Base-by-base conservation (phyloP, 106 monocot genomes). In the Acanthochlamys bracteata region DNA sequence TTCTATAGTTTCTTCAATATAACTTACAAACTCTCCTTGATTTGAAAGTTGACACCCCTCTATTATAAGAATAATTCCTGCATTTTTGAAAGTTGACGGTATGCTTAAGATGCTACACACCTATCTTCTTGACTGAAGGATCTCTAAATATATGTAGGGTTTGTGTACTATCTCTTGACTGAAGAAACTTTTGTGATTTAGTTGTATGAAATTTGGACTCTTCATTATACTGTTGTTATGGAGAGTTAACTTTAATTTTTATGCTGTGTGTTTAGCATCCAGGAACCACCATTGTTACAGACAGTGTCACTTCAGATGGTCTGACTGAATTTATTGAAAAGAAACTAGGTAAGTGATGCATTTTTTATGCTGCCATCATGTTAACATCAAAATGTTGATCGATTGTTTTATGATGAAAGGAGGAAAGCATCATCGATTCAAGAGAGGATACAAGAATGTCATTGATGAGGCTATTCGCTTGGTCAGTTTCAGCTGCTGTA, bases 231-330 rank as follows among this genome's bases (percentile, higher is more conserved):
- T 33, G 33, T 33, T 33, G 6, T 33, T 3, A 33, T 33, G 33
- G 33, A 33, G 33, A 33, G 33, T 33, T 33, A 33, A 33, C 33
- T 33, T 33, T 33, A 33, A 33, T 33, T 33, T 33, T 33, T 33
- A 33, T 33, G 33, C 33, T 33, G 33, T 33, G 33, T 33, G 33
- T 33, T 49, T 66, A 98, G 98, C 88, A 92, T 81, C 92, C 98
- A 53, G 85, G 88, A 68, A 89, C 92, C 19, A 89, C 83, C 41
- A 82, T 98, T 69, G 92, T 92, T 41, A 98, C 98, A 0, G 98
- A 98, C 49, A 98, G 98, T 79, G 98, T 98, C 53, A 98, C 98
- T 59, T 98, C 98, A 57, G 92, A 98, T 83, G 98, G 98, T 19
- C 71, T 98, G 70, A 89, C 98, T 41, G 55, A 85, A 60, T 98